These are phyloP conservation scores for Kalaharituber pfeilii DNA, from an alignment of 2,329 filamentous ascomycete species.

Conservation along the genomic window DNA sequence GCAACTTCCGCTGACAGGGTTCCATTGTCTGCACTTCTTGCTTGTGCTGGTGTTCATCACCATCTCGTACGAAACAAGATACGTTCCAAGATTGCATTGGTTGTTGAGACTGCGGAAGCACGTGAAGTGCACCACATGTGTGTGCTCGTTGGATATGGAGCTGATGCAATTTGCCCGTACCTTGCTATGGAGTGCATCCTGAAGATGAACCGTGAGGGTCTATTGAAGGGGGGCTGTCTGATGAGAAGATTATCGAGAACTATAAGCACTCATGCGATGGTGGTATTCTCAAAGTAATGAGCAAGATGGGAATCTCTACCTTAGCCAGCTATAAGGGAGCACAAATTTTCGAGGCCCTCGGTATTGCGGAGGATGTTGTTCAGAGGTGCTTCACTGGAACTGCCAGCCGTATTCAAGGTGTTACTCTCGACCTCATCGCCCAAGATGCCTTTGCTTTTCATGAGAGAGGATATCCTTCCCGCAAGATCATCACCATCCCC, in stretches of 20 bases:
- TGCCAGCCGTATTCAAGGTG: conserved; percentile 80
- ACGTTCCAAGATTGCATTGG: conserved; percentile 70
- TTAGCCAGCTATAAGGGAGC: conserved; percentile 93
- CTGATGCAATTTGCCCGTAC: conserved; percentile 86
- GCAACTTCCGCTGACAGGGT: conserved; percentile 68
- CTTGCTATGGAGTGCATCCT: conserved; percentile 90
- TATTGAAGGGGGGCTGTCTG: conserved; percentile 73
- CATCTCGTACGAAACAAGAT: conserved; percentile 91
- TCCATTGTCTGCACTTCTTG: conserved; percentile 67
- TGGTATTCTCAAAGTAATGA: conserved; percentile 97
- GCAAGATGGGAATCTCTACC: conserved; percentile 98
- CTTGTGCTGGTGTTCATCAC: conserved; percentile 86
- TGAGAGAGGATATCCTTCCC: conserved; percentile 76
- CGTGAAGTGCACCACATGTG: conserved; percentile 98
- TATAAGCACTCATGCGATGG: conserved; percentile 95
- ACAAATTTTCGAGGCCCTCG: conserved; percentile 92
- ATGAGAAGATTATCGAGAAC: conserved; percentile 75
- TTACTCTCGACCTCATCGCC: conserved; percentile 84
- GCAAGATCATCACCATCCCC: conserved; percentile 55
- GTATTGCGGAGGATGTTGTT: conserved; percentile 78
- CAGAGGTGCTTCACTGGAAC: conserved; percentile 91
- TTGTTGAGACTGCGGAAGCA: conserved; percentile 85
- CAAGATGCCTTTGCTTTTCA: conserved; percentile 91
- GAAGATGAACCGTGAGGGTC: conserved; percentile 83
- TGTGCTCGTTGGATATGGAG: conserved; percentile 89